Percentiles rank a stretch among this genome's conserved stretches.
These are phyloP conservation scores for Ceratobasidium sp. DNA, from an alignment of 1,284 basidiomycete genomes.

Conservation along the genomic window DNA sequence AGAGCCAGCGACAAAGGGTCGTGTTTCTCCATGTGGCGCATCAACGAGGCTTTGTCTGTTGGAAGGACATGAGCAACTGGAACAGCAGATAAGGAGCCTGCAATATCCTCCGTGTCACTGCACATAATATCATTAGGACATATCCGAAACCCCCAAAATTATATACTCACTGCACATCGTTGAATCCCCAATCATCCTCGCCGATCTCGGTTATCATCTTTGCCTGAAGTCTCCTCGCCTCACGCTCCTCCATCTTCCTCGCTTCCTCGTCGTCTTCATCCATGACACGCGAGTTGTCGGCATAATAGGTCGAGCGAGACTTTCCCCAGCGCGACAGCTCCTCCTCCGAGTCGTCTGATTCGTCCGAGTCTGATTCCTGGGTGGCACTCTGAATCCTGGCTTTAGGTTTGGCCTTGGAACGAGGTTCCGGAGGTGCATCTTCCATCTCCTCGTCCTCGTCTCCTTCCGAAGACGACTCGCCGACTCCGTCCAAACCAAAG, in stretches of 20 bases:
- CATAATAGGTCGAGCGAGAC: constrained; percentile 80
- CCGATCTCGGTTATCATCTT: constrained; percentile 74
- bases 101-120: constrained; percentile 51
- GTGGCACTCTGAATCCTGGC: constrained; percentile 36
- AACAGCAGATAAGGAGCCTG: constrained; percentile 19
- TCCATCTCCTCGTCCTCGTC: constrained; percentile 47
- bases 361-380: constrained; percentile 49
- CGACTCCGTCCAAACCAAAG: constrained; percentile 65
- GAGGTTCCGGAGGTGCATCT: constrained; percentile 47
- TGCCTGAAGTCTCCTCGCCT: constrained; percentile 80
- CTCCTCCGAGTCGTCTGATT: constrained; percentile 42
- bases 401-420: constrained; percentile 39
- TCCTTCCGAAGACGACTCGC: constrained; percentile 47
- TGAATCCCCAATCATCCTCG: constrained; percentile 86
- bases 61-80: constrained; percentile 14
- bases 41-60: constrained; percentile 65
- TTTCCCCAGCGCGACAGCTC: constrained; percentile 78
- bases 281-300: constrained; percentile 77
- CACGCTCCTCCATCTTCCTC: constrained; percentile 85
- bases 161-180: constrained; percentile 53
- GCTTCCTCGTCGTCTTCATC: constrained; percentile 88
- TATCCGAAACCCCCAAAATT: background rate
- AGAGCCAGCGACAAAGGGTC: constrained; percentile 73
- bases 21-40: constrained; percentile 79
- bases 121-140: background rate